A percentile compares a stretch with the other conserved stretches of the same genome.
Evolutionary conservation across 2,329 filamentous ascomycete species (phyloP).

Genomic region (Neonectria coccinea): DNA sequence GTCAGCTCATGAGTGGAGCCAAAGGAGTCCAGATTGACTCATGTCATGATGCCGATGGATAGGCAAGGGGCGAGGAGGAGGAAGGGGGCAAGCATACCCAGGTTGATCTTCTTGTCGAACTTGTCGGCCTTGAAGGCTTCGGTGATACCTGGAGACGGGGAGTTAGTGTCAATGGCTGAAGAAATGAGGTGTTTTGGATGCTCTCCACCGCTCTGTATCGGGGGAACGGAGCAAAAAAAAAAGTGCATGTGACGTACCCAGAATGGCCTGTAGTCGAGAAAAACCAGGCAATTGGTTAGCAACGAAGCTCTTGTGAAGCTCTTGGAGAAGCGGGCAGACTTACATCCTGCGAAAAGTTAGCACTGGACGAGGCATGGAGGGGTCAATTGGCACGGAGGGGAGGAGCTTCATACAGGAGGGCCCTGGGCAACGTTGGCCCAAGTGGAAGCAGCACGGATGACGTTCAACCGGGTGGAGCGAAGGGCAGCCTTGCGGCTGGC

Average conservation of each 20-base stretch:
- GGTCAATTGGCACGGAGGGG: constrained; percentile 28
- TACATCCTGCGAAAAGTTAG: constrained; percentile 52
- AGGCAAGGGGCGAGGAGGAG: constrained; percentile 25
- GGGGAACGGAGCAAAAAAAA: constrained; percentile 36
- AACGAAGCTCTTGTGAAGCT: constrained; percentile 33
- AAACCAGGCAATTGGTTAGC: constrained; percentile 37
- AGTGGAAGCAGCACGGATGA: constrained; percentile 75
- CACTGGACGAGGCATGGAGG: constrained; percentile 22
- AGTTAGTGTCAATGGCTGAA: constrained; percentile 40
- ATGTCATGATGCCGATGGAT: constrained; percentile 23
- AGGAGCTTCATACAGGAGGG: constrained; percentile 79
- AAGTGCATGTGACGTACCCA: constrained; percentile 64
- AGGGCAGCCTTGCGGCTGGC: constrained; percentile 62
- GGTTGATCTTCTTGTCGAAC: constrained; percentile 96
- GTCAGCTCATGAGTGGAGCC: constrained; percentile 38
- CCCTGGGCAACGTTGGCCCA: constrained; percentile 95
- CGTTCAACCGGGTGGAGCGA: constrained; percentile 55
- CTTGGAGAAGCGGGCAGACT: constrained; percentile 39
- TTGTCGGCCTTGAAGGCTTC: constrained; percentile 99
- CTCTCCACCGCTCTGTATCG: constrained; percentile 23
- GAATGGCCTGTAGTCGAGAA: constrained; percentile 71
- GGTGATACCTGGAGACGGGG: constrained; percentile 75
- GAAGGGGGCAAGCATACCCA: constrained; percentile 68
- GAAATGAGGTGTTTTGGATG: constrained; percentile 28
- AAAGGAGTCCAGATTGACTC: constrained; percentile 24